Conservation (phyloP, 768 basidiomycete species). For the Neoboletus subvelutipes region DNA sequence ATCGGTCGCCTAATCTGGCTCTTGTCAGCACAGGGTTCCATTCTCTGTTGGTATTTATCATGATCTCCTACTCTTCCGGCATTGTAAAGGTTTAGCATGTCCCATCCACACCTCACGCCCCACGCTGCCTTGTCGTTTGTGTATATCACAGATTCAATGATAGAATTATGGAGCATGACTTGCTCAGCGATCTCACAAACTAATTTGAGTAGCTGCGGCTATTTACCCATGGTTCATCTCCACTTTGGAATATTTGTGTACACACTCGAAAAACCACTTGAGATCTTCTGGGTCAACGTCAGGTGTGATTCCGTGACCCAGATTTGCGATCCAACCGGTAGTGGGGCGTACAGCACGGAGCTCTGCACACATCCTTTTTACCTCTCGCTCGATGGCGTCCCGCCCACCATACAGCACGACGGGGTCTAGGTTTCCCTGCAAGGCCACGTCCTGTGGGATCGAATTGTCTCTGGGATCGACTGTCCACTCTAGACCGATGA, state of each 20-base stretch:
- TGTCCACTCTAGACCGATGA: slow-evolving; percentile 90
- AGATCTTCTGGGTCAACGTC: slow-evolving; percentile 93
- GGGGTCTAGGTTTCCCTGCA: slow-evolving; percentile 96
- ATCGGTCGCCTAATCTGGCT: slow-evolving; percentile 7
- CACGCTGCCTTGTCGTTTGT: slow-evolving; percentile 17
- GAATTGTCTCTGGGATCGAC: slow-evolving; percentile 66
- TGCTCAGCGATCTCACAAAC: background rate
- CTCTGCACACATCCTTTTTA: slow-evolving; percentile 77
- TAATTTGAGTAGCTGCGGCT: background rate
- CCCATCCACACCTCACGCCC: slow-evolving; percentile 11
- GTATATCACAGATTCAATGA: slow-evolving; percentile 20
- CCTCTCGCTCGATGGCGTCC: slow-evolving; percentile 82
- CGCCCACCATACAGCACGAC: slow-evolving; percentile 79
- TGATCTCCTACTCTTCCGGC: slow-evolving; percentile 22
- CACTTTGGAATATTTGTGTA: slow-evolving; percentile 71
- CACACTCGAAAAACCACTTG: slow-evolving; percentile 86
- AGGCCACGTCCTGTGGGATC: slow-evolving; percentile 59
- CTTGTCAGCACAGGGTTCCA: background rate
- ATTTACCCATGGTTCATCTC: background rate
- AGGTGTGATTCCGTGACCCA: slow-evolving; percentile 97
- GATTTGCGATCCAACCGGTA: slow-evolving; percentile 92
- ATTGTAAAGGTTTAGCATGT: slow-evolving; percentile 32
- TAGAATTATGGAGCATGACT: slow-evolving; percentile 8
- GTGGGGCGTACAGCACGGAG: slow-evolving; percentile 56
- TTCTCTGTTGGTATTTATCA: slow-evolving; percentile 30